Evolutionary conservation across 805 yeast genomes (phyloP), one percentile per base, ranked within the genome.

Genomic region (Maudiozyma pseudohumilis): DNA sequence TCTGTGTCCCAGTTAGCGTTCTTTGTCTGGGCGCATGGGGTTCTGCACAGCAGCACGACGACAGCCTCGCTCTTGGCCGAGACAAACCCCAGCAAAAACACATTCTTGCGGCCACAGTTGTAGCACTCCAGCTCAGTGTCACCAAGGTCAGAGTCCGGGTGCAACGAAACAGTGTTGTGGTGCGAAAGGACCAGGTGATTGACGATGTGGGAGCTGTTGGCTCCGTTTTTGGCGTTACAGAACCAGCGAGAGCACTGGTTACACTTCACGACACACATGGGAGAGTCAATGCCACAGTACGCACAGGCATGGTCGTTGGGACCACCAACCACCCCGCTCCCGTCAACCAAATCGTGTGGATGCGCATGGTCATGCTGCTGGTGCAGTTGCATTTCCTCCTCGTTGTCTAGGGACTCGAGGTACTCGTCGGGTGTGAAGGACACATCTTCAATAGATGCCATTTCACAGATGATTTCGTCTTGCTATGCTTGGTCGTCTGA

Each of bases 41-140:
- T 65, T 39, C 96, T 75, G 60, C 96, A 88, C 34, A 88, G 60
- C 30, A 87, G 70, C 4, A 88, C 95, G 41, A 88, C 88, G 27
- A 86, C 87, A 4, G 87, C 77, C 47, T 85, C 94, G 41, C 78
- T 73, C 52, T 83, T 84, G 4, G 96, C 95, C 19, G 87, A 72
- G 12, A 88, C 92, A 59, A 80, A 86, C 0, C 96, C 96, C 27
- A 88, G 64, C 19, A 79, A 67, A 48, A 88, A 88, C 2, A 77
- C 81, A 49, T 88, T 88, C 42, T 68, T 75, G 53, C 72, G 74
- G 22, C 95, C 95, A 64, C 96, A 88, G 52, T 78, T 80, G 61
- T 87, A 88, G 63, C 96, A 88, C 57, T 88, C 96, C 40, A 88
- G 63, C 2, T 77, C 70, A 5, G 88, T 80, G 38, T 82, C 95